Evolutionary conservation across 2,329 filamentous ascomycete species (phyloP), one percentile per base, ranked within the genome.

Genomic region (Ceratocystis albifundus): DNA sequence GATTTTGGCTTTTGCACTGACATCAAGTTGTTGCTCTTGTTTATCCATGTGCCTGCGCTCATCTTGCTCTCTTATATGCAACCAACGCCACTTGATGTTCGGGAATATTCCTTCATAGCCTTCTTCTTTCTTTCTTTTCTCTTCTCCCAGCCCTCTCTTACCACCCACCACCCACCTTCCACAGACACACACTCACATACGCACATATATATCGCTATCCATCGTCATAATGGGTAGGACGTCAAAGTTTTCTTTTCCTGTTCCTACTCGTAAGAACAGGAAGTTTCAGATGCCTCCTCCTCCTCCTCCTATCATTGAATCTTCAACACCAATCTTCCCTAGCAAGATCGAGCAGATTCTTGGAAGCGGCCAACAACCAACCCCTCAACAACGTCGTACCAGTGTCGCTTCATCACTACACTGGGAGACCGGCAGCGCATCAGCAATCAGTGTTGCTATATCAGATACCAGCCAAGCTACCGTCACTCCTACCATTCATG

Each of bases 201-300:
- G n/a, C n/a, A n/a, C n/a, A n/a, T n/a, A n/a, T n/a, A n/a, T 62
- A 62, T 17, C 44, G 20, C 46, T n/a, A 63, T 45, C 28, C 36
- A 25, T 36, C 57, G 45, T 61, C 61, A 66, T 32, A 48, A 68
- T 68, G 66, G 66, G 66, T 36, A 64, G 66, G 2, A 68, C 61
- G 30, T 68, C 66, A 65, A 68, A 68, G 66, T 68, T 68, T 64
- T 68, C 66, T 25, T 68, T 68, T 53, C 66, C 66, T 61, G 59
- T 68, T 48, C 66, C 66, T 22, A 63, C 48, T 64, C 66, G 66
- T 41, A 66, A 50, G 61, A 66, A 65, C 41, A 65, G 66, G 44
- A 65, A 63, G 50, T 68, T 64, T 59, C 66, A 65, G 57, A 66
- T 68, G 30, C 53, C 50, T 25, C 41, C 65, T 28, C 53, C 50